These are phyloP conservation scores for Wickerhamomyces bovis DNA, from an alignment of 805 yeast genomes.

Conservation along the genomic window DNA sequence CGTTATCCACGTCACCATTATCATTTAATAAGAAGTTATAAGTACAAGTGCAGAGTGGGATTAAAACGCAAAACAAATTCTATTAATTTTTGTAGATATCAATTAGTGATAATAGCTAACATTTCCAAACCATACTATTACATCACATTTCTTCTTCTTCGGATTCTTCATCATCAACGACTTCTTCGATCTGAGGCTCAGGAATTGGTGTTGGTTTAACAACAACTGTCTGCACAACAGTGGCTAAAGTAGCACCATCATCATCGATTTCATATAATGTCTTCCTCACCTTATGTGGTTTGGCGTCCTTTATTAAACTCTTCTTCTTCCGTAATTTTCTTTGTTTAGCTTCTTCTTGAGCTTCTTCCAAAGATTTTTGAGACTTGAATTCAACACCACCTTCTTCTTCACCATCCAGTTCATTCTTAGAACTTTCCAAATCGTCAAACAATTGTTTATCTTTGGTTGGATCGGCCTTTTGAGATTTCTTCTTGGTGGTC, in stretches of 20 bases:
- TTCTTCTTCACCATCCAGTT: constrained; percentile 23
- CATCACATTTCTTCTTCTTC: background rate
- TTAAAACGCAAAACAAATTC: too few species aligned
- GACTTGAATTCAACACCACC: constrained; percentile 24
- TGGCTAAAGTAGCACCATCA: constrained; percentile 21
- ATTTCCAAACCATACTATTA: too few species aligned
- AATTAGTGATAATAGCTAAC: too few species aligned
- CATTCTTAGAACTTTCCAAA: constrained; percentile 20
- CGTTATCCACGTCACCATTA: too few species aligned
- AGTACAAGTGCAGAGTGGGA: too few species aligned
- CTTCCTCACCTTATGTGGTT: constrained; percentile 14
- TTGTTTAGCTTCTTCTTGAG: constrained; percentile 13
- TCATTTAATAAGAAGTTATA: too few species aligned
- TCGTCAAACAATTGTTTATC: constrained; percentile 21
- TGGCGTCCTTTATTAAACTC: constrained; percentile 8
- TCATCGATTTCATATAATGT: constrained; percentile 24
- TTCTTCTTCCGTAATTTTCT: constrained; percentile 9
- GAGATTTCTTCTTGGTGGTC: background rate
- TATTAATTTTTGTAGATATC: too few species aligned
- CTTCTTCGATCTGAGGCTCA: constrained; percentile 26
- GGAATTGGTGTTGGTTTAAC: constrained; percentile 29
- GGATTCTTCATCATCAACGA: background rate
- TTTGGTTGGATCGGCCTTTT: background rate
- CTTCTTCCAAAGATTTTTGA: constrained; percentile 20
- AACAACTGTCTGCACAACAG: constrained; percentile 23